Conservation (phyloP, 2,329 filamentous ascomycete species). For the Apiospora marii region DNA sequence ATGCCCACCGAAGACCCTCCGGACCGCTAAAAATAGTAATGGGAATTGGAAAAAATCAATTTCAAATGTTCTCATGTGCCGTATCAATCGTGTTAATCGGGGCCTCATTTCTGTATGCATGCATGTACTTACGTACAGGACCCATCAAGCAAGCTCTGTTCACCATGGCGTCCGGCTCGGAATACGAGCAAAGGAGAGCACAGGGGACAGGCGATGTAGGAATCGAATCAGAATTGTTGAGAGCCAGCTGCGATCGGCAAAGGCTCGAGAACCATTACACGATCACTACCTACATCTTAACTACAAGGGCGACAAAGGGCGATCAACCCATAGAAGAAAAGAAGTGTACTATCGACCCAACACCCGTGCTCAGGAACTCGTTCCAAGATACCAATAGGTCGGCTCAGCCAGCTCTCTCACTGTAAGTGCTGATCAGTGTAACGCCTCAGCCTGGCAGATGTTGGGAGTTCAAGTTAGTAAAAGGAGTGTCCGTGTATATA, state of each 20-base stretch:
- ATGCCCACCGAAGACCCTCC: not conserved
- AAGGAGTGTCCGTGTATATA: conserved; percentile 1
- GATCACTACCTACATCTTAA: too few species aligned
- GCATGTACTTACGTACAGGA: not conserved
- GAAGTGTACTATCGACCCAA: too few species aligned
- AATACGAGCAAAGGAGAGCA: not conserved
- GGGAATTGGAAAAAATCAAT: not conserved
- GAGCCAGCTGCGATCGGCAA: not conserved
- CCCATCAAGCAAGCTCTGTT: not conserved
- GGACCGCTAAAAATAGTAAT: not conserved
- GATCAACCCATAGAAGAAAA: too few species aligned
- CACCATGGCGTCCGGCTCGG: not conserved
- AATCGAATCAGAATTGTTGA: not conserved
- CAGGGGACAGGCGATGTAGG: not conserved
- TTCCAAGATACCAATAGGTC: too few species aligned
- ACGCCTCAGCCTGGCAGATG: too few species aligned
- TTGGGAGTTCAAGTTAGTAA: not conserved
- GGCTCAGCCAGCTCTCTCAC: too few species aligned
- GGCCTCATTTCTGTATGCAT: not conserved
- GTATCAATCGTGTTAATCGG: not conserved
- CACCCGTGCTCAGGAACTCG: too few species aligned
- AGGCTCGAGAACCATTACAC: too few species aligned
- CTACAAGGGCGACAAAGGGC: too few species aligned
- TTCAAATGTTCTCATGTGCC: not conserved
- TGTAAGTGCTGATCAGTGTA: too few species aligned